Evolutionary conservation across 2,329 filamentous ascomycete species (phyloP), one percentile per base, ranked within the genome.

Genomic region (Phialophora macrospora): DNA sequence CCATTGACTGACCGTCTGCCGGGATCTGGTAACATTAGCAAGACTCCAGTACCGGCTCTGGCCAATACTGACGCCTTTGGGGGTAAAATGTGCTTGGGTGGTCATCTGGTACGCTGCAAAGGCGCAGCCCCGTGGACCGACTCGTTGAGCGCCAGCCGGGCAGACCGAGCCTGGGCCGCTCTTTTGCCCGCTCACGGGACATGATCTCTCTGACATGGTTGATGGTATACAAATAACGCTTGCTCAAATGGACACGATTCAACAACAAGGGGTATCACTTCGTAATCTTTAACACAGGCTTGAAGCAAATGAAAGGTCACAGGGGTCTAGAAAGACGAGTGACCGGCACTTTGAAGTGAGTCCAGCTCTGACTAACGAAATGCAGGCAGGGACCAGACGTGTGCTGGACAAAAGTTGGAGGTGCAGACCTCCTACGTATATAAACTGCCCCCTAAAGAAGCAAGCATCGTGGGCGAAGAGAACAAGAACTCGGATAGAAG

Each of bases 51-150:
- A 24, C 22, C 20, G 20, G n/a, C 4, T 49, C 41, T 12, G 28
- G 20, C 11, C 12, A 26, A 34, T 52, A 62, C 63, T 11, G 34
- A 66, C 63, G 26, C 64, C 64, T 59, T 59, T 46, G 22, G 64
- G 64, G 9, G 64, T 62, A 30, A 63, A 66, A 17, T 59, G 59
- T 32, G 55, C 54, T 34, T 66, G 64, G 17, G 64, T 30, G 32
- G 64, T 57, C 64, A 66, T 63, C 41, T 66, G 64, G 46, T 59
- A 66, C 22, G 64, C 64, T n/a, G 64, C 52, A 30, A 66, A 66
- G 26, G 64, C 64, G 51, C 64, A 66, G n/a, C 64, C 64, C 48
- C 64, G 51, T 2, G 64, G 64, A 26, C 64, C 64, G 38, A 59
- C 46, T 59, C 64, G 55, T 41, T 66, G 64, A 48, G 30, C 26